Conservation (phyloP, 768 basidiomycete genomes). For the Rhodotorula paludigena region DNA sequence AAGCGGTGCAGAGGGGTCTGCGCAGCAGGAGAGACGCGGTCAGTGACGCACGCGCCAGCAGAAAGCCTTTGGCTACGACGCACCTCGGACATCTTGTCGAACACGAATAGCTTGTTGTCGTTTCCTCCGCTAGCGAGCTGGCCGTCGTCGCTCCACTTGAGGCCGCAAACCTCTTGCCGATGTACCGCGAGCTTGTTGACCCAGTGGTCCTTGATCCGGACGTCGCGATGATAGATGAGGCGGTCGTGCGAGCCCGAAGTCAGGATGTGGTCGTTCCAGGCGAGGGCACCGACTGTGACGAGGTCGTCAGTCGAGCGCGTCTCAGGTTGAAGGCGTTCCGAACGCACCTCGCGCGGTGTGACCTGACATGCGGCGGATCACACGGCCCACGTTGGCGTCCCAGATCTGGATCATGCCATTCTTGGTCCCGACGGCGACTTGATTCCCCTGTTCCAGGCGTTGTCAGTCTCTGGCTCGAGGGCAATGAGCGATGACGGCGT, state of each 20-base stretch:
- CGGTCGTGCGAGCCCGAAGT: constrained; percentile 89
- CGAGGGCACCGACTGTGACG: constrained; percentile 69
- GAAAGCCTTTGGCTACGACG: neutral
- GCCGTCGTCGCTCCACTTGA: constrained; percentile 68
- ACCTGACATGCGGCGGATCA: constrained; percentile 77
- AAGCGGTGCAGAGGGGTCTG: constrained; percentile 78
- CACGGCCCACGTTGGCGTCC: constrained; percentile 70
- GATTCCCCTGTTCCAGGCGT: constrained; percentile 57
- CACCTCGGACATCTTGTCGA: constrained; percentile 66
- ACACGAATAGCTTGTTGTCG: constrained; percentile 97
- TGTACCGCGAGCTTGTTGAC: constrained; percentile 59
- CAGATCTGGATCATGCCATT: constrained; percentile 85
- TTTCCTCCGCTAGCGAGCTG: constrained; percentile 89
- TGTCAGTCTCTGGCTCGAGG: neutral
- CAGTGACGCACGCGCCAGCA: constrained; percentile 48
- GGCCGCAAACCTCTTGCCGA: constrained; percentile 88
- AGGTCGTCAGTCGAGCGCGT: too few relatives aligned
- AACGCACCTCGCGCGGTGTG: constrained; percentile 63
- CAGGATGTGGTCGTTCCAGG: constrained; percentile 84
- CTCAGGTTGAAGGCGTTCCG: too few relatives aligned
- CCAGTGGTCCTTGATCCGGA: constrained; percentile 63
- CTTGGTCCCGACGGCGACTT: constrained; percentile 89
- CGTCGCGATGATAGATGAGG: constrained; percentile 84
- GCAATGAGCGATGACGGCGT: constrained; percentile 36
- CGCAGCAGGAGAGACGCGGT: too few relatives aligned